Percentiles rank a stretch among this genome's conserved stretches.
phyloP scores from a whole-genome alignment of 108 stramenopile genomes.

The Hondaea fermentalgiana region DNA sequence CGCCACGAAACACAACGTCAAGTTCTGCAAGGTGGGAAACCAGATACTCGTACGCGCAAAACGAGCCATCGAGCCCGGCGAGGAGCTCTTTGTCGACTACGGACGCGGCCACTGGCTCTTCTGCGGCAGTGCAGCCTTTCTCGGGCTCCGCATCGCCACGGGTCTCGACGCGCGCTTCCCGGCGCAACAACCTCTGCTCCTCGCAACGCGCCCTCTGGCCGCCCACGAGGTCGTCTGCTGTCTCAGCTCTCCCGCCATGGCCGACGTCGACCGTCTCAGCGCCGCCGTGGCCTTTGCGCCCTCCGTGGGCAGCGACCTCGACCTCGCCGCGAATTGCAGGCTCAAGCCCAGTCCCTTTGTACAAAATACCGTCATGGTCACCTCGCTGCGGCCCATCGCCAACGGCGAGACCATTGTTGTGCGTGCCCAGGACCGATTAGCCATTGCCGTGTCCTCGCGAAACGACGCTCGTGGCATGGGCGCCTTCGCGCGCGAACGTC shows the following conservation, averaged over 20 bases:
- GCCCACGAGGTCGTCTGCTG: constrained; percentile 11
- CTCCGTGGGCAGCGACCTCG: not conserved
- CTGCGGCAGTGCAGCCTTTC: not conserved
- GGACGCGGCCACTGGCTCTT: constrained; percentile 13
- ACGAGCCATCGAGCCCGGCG: not conserved
- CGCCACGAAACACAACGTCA: not conserved
- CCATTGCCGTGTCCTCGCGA: not conserved
- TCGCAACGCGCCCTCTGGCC: not conserved
- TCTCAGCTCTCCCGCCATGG: constrained; percentile 9
- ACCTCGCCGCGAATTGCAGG: not conserved
- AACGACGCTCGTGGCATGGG: not conserved
- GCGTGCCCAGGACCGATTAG: not conserved
- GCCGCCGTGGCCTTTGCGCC: not conserved
- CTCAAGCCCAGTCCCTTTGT: constrained; percentile 5
- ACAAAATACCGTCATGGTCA: not conserved
- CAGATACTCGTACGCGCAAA: not conserved
- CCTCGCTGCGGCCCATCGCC: not conserved
- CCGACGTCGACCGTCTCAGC: not conserved
- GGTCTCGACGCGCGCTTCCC: not conserved
- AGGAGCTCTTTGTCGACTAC: constrained; percentile 9
- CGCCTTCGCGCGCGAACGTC: not conserved
- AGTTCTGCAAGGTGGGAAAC: not conserved
- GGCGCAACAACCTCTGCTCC: not conserved
- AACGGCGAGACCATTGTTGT: not conserved
- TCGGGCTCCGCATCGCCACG: not conserved